Evolutionary conservation across 805 yeast species (phyloP).

Genomic region (Lipomyces starkeyi): DNA sequence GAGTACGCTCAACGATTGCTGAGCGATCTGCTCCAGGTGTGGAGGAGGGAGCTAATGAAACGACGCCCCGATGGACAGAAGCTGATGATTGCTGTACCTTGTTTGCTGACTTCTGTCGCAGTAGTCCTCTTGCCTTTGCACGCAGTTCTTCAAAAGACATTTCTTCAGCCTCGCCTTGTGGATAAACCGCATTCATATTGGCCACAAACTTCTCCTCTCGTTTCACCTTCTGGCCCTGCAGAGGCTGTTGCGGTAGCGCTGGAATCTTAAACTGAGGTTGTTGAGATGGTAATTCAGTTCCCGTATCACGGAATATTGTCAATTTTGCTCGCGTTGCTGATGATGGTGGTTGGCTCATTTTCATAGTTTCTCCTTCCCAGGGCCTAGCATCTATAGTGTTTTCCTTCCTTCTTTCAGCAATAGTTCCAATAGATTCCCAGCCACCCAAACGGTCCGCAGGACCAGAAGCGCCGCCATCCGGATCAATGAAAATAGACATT

Average conservation of each 20-base stretch:
- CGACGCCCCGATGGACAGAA: background rate
- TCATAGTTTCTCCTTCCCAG: constrained; percentile 65
- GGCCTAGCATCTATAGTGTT: constrained; percentile 60
- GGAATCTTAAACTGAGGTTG: constrained; percentile 30
- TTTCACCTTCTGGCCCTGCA: constrained; percentile 25
- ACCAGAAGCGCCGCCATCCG: constrained; percentile 35
- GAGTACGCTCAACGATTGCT: background rate
- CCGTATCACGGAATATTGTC: constrained; percentile 35
- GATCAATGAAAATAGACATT: constrained; percentile 54
- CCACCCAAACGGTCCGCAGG: constrained; percentile 34
- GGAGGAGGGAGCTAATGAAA: background rate
- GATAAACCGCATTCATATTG: constrained; percentile 37
- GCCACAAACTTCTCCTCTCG: constrained; percentile 39
- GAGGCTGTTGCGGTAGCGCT: background rate
- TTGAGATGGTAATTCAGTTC: constrained; percentile 13
- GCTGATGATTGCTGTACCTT: background rate
- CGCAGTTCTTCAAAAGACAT: constrained; percentile 68
- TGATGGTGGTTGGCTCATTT: constrained; percentile 31
- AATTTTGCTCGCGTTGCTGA: constrained; percentile 29
- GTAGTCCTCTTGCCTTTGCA: constrained; percentile 54
- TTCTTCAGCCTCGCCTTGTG: constrained; percentile 53
- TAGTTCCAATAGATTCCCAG: constrained; percentile 58
- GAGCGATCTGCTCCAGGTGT: background rate
- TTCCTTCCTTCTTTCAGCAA: constrained; percentile 64
- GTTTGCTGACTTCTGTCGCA: background rate